Evolutionary conservation across 164 flowering plant species (phyloP).

Genomic region (Amborella trichopoda): DNA sequence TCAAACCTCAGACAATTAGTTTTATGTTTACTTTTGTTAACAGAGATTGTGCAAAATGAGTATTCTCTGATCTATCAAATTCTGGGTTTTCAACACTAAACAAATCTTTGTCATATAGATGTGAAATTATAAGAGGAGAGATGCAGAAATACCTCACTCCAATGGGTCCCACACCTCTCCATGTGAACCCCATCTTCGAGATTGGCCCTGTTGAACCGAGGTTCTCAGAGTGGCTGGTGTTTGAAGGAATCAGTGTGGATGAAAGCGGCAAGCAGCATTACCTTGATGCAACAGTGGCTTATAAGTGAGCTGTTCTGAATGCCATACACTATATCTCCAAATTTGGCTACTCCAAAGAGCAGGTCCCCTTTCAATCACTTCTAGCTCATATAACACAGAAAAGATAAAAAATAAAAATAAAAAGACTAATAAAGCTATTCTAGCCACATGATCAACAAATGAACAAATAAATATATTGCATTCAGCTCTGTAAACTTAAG

Average conservation of each 20-base stretch:
- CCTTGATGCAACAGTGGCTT: conserved; percentile 84
- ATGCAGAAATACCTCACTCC: conserved; percentile 92
- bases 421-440: too few relatives aligned
- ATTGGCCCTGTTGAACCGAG: conserved; percentile 91
- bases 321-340: conserved; percentile 86
- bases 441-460: too few relatives aligned
- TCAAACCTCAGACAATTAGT: too few relatives aligned
- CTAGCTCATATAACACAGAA: too few relatives aligned
- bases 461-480: too few relatives aligned
- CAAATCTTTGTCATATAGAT: conserved; percentile 23
- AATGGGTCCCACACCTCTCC: conserved; percentile 92
- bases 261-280: conserved; percentile 89
- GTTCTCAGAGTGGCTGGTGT: conserved; percentile 96
- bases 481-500: too few relatives aligned
- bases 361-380: conserved; percentile 31
- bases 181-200: conserved; percentile 93
- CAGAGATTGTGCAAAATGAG: too few relatives aligned
- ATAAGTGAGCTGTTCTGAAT: conserved; percentile 88
- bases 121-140: conserved; percentile 81
- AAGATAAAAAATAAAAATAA: too few relatives aligned
- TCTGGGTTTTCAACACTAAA: neutral
- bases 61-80: too few relatives aligned
- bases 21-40: too few relatives aligned
- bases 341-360: conserved; percentile 93
- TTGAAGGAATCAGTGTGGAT: conserved; percentile 95